Evolutionary conservation across 2,329 filamentous ascomycete genomes (phyloP).

Genomic region (Colletotrichum australisinense): DNA sequence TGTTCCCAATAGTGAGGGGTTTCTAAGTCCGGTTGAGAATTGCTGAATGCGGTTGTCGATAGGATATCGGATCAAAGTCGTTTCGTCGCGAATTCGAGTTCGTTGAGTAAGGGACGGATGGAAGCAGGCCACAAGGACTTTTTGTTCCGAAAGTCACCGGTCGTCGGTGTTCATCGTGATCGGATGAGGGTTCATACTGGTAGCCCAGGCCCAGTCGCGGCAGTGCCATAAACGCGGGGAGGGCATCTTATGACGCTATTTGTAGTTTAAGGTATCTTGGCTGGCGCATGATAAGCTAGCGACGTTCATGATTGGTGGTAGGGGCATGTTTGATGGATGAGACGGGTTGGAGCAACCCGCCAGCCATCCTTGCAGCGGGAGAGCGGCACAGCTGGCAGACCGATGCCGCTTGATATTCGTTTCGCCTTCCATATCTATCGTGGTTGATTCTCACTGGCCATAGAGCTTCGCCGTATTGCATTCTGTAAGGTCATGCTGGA

Average conservation of each 20-base stretch:
- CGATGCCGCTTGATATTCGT: not conserved
- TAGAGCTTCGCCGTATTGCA: not conserved
- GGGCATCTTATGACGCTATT: conserved; percentile 22
- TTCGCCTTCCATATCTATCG: not conserved
- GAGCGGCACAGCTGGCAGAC: not conserved
- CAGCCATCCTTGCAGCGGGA: conserved; percentile 22
- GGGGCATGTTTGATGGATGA: not conserved
- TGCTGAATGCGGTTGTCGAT: not conserved
- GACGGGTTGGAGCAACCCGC: not conserved
- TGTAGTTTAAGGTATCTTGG: conserved; percentile 2
- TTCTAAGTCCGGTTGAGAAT: not conserved
- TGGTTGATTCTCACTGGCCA: not conserved
- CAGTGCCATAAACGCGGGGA: conserved; percentile 19
- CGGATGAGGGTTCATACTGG: not conserved
- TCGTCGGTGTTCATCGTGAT: not conserved
- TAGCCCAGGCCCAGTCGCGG: conserved; percentile 10
- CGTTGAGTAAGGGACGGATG: not conserved
- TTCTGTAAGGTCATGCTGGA: too few species aligned
- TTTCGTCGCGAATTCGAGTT: not conserved
- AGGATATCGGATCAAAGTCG: not conserved
- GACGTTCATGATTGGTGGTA: conserved; percentile 14
- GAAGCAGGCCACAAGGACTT: not conserved
- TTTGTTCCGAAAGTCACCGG: not conserved
- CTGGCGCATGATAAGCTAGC: conserved; percentile 21
- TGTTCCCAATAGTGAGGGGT: too few species aligned